Evolutionary conservation across 192 early-diverging fungal species (phyloP), one percentile per base, ranked within the genome.

Genomic region (Coemansia sp.): DNA sequence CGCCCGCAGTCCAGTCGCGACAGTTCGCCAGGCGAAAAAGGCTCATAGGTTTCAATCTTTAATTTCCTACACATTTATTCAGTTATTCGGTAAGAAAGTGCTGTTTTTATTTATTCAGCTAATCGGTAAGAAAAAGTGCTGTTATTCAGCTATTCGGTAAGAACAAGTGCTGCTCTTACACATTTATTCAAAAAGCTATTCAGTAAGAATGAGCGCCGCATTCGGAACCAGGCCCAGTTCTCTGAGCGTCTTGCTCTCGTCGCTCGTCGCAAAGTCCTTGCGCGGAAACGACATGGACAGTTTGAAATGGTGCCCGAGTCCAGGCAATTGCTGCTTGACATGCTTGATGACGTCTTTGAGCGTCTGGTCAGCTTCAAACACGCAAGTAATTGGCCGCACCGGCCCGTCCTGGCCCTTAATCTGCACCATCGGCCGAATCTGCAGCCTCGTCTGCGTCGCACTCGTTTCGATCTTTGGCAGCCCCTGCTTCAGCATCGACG

Each of bases 221-320:
- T 78, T 83, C 8, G 90, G 90, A 12, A 77, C 85, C 21, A 92
- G 77, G 12, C 80, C 82, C 2, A 92, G 76, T 49, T 90, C 87
- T 65, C 83, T 82, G 27, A 92, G 69, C 11, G 87, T 85, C 66
- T 86, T 81, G 10, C 67, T 49, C 45, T 81, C 76, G 32, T 88
- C 76, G 25, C 76, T 66, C 10, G 69, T 57, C 11, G 72, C 79
- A 55, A 90, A 81, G 45, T 85, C 78, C 47, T 88, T 85, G 15
- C 88, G 81, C 5, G 89, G 88, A 67, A 90, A 91, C 4, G 87
- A 79, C 50, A 66, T 73, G 19, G 77, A 48, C 21, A 92, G 83
- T 72, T 89, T 87, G 65, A 86, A 85, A 27, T 73, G 68, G 25
- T 56, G 68, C 23, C 64, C 55, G 17, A 72, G 38, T 15, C 60